Evolutionary conservation across 768 basidiomycete genomes (phyloP), one percentile per base, ranked within the genome.

Genomic region (Daedaleopsis nitida): DNA sequence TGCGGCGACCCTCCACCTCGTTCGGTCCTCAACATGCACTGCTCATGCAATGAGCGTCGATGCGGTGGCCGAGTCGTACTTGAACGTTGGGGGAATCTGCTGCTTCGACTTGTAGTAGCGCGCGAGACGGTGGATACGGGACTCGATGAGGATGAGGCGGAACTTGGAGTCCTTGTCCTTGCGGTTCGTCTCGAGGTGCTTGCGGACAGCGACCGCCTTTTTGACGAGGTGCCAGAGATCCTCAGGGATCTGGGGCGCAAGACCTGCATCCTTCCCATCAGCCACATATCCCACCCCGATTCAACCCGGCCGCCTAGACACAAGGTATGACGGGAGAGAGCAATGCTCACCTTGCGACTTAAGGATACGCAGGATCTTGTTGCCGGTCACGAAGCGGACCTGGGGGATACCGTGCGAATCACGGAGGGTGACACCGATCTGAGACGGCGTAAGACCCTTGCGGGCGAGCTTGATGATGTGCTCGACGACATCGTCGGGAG

Each of bases 211-310:
- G 73, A 99, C 95, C 77, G 96, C 96, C 88, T 98, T 99, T 89
- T 98, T 98, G 87, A 98, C 90, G 78, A 97, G 89, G 86, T 94
- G 90, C 91, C 94, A 97, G 65, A 98, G 91, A 86, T 97, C 96
- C 87, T 99, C 96, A 70, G 96, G 96, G 82, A 98, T 92, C 79
- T 88, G 85, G 72, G 96, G 95, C 76, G 89, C 95, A 81, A 98
- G 91, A 80, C 93, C 95, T 96, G 80, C 77, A 78, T 76, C 50
- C 55, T 76, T 50, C 49, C 80, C 80, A 80, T 52, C 56, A 49
- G 9, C 17, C 27, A 39, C 50, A 42, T 35, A 10, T 44, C 34
- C 44, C 6, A 16, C 27, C 9, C 24, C 5, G 16, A 37, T 24
- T 21, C 49, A 7, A 21, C 16, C 23, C n/a, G 6, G 14, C 14